phyloP scores from a whole-genome alignment of 2,329 filamentous ascomycete genomes.

The Pseudopyrenochaeta lycopersici region DNA sequence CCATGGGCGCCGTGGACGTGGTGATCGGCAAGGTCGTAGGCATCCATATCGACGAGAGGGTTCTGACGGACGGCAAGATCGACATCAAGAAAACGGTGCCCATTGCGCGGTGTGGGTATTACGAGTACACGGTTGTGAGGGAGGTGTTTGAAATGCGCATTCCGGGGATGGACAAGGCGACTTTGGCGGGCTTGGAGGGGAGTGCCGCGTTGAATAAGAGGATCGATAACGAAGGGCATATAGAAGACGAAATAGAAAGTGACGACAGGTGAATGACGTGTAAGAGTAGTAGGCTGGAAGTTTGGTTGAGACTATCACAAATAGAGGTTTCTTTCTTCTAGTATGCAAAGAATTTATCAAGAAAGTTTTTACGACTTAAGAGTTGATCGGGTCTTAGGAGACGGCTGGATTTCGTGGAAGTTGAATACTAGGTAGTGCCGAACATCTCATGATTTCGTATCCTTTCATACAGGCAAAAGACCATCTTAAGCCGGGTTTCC shows the following conservation, averaged over 20 bases:
- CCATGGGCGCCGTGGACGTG: constrained; percentile 66
- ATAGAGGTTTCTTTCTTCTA: too few relatives aligned
- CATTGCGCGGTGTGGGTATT: constrained; percentile 69
- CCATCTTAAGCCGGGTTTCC: too few relatives aligned
- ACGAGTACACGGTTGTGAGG: constrained; percentile 65
- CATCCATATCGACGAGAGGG: constrained; percentile 65
- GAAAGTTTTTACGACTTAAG: too few relatives aligned
- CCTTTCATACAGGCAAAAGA: too few relatives aligned
- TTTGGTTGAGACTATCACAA: too few relatives aligned
- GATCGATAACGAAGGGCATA: constrained; percentile 7
- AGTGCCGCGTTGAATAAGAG: constrained; percentile 32
- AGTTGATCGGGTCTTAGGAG: too few relatives aligned
- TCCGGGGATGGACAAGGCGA: constrained; percentile 48
- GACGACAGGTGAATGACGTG: not conserved
- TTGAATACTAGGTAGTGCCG: too few relatives aligned
- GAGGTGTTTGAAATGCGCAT: constrained; percentile 69
- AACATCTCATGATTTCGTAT: too few relatives aligned
- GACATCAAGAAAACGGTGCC: constrained; percentile 66
- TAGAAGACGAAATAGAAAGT: not conserved
- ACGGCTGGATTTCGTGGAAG: too few relatives aligned
- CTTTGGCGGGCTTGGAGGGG: constrained; percentile 40
- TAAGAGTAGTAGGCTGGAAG: not conserved
- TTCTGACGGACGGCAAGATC: constrained; percentile 63
- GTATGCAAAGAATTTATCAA: too few relatives aligned
- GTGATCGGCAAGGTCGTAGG: constrained; percentile 66